Evolutionary conservation across 1,284 basidiomycete species (phyloP).

Genomic region (Schizopora paradoxa): DNA sequence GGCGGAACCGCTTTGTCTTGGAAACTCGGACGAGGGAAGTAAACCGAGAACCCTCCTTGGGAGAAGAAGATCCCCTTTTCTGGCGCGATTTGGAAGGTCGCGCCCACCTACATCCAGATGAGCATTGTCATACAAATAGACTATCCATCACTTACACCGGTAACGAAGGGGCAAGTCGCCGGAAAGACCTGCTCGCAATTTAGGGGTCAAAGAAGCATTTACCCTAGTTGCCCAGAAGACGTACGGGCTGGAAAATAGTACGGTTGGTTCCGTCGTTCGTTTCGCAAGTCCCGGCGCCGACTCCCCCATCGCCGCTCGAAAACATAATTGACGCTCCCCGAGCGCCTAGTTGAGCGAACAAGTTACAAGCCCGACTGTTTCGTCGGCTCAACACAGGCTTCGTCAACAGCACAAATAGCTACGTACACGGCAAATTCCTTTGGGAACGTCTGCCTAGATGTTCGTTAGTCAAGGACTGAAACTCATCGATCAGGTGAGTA

Average conservation of each 20-base stretch:
- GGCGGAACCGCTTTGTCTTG: constrained; percentile 33
- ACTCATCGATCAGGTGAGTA: constrained; percentile 4
- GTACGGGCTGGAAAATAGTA: constrained; percentile 32
- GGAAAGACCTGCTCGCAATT: constrained; percentile 32
- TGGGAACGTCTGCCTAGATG: constrained; percentile 16
- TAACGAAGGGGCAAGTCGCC: constrained; percentile 29
- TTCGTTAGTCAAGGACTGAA: constrained; percentile 21
- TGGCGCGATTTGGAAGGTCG: constrained; percentile 24
- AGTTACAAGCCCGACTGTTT: constrained; percentile 35
- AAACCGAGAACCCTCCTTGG: constrained; percentile 45
- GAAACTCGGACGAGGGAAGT: constrained; percentile 38
- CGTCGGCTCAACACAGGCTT: neutral
- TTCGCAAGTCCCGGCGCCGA: constrained; percentile 33
- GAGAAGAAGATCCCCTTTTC: constrained; percentile 31
- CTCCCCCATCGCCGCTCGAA: constrained; percentile 37
- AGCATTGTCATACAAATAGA: neutral
- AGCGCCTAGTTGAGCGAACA: constrained; percentile 41
- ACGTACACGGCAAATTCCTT: constrained; percentile 26
- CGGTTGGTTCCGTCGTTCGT: constrained; percentile 37
- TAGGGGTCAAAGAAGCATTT: neutral
- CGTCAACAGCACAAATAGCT: constrained; percentile 26
- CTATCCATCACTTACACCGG: constrained; percentile 11
- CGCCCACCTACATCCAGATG: constrained; percentile 23
- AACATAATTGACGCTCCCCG: constrained; percentile 41
- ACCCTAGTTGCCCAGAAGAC: neutral